phyloP scores from a whole-genome alignment of 2,329 filamentous ascomycete species.

The Epichloe gansuensis region DNA sequence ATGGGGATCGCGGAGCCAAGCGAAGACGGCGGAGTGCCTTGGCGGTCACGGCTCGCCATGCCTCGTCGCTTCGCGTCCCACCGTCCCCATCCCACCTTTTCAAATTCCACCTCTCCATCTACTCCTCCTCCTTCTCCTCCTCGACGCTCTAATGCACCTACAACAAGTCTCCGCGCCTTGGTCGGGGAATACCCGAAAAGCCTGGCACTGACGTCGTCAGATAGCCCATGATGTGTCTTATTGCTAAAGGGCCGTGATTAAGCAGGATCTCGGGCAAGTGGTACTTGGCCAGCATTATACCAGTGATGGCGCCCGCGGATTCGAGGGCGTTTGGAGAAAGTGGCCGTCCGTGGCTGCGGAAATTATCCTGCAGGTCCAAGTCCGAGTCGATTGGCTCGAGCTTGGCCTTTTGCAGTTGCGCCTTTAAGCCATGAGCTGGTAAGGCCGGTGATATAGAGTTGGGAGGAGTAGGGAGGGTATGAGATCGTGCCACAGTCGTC shows the following conservation, averaged over 20 bases:
- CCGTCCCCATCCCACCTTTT: constrained; percentile 94
- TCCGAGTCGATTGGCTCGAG: constrained; percentile 69
- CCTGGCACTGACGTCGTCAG: constrained; percentile 87
- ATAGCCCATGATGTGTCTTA: constrained; percentile 91
- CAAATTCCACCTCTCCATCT: constrained; percentile 67
- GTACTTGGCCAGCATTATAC: constrained; percentile 73
- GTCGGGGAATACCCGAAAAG: constrained; percentile 81
- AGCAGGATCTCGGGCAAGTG: constrained; percentile 86
- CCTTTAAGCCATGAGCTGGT: constrained; percentile 67
- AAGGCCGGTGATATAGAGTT: constrained; percentile 89
- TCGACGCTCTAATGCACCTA: constrained; percentile 80
- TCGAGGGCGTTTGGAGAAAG: constrained; percentile 46
- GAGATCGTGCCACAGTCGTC: constrained; percentile 46
- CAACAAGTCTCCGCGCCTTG: constrained; percentile 82
- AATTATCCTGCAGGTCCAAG: constrained; percentile 63
- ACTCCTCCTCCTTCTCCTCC: constrained; percentile 49
- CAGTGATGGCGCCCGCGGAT: constrained; percentile 70
- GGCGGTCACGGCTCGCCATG: constrained; percentile 39
- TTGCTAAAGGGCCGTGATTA: constrained; percentile 79
- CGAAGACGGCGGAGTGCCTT: constrained; percentile 27
- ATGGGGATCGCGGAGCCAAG: constrained; percentile 46
- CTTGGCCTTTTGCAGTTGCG: constrained; percentile 47
- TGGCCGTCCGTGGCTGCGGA: constrained; percentile 19
- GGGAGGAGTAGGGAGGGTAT: constrained; percentile 75
- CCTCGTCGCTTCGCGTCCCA: constrained; percentile 78